These are phyloP conservation scores for Penicillium vulpinum DNA, from an alignment of 2,329 filamentous ascomycete species.

Conservation along the genomic window DNA sequence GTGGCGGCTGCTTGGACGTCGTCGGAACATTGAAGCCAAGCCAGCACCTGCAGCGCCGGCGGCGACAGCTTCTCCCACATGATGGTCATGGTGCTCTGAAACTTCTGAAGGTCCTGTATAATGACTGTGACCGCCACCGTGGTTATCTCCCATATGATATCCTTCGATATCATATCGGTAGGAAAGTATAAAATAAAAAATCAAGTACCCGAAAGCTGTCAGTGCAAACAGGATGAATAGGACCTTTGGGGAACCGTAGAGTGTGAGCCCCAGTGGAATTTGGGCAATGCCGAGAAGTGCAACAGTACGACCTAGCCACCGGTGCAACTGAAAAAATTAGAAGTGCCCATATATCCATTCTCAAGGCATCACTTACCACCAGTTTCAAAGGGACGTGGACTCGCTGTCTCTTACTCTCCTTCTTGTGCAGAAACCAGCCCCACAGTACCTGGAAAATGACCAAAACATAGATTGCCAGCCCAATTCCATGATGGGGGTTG, in stretches of 20 bases:
- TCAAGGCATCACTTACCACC: constrained; percentile 45
- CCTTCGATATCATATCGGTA: constrained; percentile 60
- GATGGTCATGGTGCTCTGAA: constrained; percentile 46
- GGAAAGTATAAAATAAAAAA: constrained; percentile 77
- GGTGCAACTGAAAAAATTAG: constrained; percentile 68
- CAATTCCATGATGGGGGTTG: constrained; percentile 68
- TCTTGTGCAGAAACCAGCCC: constrained; percentile 58
- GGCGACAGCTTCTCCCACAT: constrained; percentile 50
- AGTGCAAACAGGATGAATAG: constrained; percentile 85
- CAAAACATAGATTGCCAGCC: constrained; percentile 62
- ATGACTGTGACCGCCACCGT: constrained; percentile 61
- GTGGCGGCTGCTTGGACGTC: constrained; percentile 45
- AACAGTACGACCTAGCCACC: constrained; percentile 79
- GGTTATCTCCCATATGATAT: constrained; percentile 55
- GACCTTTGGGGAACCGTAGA: constrained; percentile 85
- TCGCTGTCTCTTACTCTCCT: constrained; percentile 54
- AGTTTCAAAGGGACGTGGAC: constrained; percentile 59
- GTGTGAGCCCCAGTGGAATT: constrained; percentile 80
- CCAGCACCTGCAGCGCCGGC: constrained; percentile 58
- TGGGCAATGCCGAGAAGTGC: constrained; percentile 82
- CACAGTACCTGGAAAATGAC: constrained; percentile 60
- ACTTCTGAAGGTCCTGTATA: constrained; percentile 53
- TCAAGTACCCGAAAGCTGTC: constrained; percentile 70
- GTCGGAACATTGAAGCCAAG: constrained; percentile 53
- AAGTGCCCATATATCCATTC: not conserved